Evolutionary conservation across 495 filamentous ascomycete genomes (phyloP), one percentile per base, ranked within the genome.

Genomic region (Aspergillus sparsus): DNA sequence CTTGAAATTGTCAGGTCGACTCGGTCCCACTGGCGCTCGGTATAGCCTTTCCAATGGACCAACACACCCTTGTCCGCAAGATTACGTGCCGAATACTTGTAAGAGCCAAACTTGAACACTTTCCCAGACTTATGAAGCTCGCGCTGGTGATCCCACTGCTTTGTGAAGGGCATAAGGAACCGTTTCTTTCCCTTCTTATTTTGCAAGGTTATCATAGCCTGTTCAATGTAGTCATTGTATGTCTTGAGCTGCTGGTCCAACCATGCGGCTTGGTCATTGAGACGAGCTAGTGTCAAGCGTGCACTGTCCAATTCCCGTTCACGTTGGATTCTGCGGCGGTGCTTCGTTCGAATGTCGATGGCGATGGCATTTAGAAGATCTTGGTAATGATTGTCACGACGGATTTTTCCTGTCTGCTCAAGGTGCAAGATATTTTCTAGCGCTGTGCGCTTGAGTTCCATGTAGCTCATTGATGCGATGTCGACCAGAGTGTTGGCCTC

Each of bases 201-300:
- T 74, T 98, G 95, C 51, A 99, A 83, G n/a, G 95, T 98, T 54
- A 93, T 82, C 92, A 99, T 96, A 16, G 94, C 92, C 71, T 97
- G 93, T 79, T 99, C 94, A 66, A 99, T 96, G 70, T 97, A 98
- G 74, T 98, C 92, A 70, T 99, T 97, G 80, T 97, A 99, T 62
- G 87, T 92, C 80, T 96, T 95, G 44, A 97, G 83, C 74, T 98
- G 95, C 61, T 90, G 87, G 66, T 99, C 95, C 2, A 99, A 82
- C 76, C 92, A 98, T 50, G 83, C 81, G 27, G 94, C 92, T 73
- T 99, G 97, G 64, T 95, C 90, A 71, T 91, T 89, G 54, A 99
- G 78, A 62, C 93, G 89, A 8, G 78, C 79, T 33, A 97, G 85
- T 6, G 94, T 99, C 62, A 90, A 75, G 16, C 89, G 85, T 42